Conservation (phyloP, 805 yeast species). For the Komagataella populi region DNA sequence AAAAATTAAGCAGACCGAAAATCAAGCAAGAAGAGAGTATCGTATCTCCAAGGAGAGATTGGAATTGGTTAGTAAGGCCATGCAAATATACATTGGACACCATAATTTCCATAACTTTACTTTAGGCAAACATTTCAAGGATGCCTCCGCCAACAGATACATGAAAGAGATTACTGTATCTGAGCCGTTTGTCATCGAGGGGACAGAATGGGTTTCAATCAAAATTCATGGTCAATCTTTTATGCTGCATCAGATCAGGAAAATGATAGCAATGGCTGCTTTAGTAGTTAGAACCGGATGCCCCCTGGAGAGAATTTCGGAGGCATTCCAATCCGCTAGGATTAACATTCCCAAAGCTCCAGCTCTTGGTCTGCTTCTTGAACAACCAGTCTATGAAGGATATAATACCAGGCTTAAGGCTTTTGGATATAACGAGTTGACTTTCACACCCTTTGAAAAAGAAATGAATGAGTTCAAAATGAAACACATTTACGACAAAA, state of each 20-base stretch:
- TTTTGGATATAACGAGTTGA: conserved; percentile 66
- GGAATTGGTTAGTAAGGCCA: conserved; percentile 47
- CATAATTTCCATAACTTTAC: conserved; percentile 61
- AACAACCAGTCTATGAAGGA: conserved; percentile 83
- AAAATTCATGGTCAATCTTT: conserved; percentile 97
- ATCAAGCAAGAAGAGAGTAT: conserved; percentile 50
- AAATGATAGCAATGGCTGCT: conserved; percentile 94
- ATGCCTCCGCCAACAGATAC: conserved; percentile 71
- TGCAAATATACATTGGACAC: conserved; percentile 67
- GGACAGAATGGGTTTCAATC: conserved; percentile 92
- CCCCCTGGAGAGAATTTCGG: conserved; percentile 60
- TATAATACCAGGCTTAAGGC: conserved; percentile 60
- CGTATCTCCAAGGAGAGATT: conserved; percentile 54
- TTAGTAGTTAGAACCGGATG: conserved; percentile 77
- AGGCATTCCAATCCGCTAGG: conserved; percentile 62
- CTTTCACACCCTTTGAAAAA: conserved; percentile 47
- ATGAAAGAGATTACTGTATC: conserved; percentile 72
- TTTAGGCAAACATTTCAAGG: conserved; percentile 50
- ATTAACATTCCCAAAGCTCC: conserved; percentile 96
- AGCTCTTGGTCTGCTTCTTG: conserved; percentile 81
- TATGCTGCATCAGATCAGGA: conserved; percentile 95
- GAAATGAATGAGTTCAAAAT: conserved; percentile 80
- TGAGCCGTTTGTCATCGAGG: conserved; percentile 84
- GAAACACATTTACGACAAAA: conserved; percentile 82
- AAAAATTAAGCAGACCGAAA: conserved; percentile 49